These are phyloP conservation scores for Globisporangium emineosum DNA, from an alignment of 352 stramenopile species.

Conservation along the genomic window DNA sequence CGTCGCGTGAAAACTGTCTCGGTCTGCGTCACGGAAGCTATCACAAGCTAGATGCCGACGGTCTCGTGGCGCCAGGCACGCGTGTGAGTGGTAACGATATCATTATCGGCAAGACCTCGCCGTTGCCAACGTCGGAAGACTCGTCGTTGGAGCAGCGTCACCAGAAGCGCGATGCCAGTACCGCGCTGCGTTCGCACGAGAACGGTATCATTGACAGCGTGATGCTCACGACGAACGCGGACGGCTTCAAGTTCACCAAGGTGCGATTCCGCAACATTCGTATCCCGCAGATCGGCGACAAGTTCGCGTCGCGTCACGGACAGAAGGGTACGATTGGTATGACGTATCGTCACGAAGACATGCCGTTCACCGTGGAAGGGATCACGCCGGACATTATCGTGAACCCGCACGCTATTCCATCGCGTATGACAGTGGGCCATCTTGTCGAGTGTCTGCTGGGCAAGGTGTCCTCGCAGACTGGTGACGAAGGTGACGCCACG, in stretches of 20 bases:
- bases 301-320: slow-evolving; percentile 94
- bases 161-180: slow-evolving; percentile 97
- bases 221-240: slow-evolving; percentile 97
- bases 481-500: slow-evolving; percentile 97
- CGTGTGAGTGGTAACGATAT: slow-evolving; percentile 98
- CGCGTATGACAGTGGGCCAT: slow-evolving; percentile 99
- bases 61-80: slow-evolving; percentile 94
- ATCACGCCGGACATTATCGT: slow-evolving; percentile 99
- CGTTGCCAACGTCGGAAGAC: slow-evolving; percentile 75
- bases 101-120: slow-evolving; percentile 99
- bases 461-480: slow-evolving; percentile 97
- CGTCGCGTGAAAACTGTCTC: slow-evolving; percentile 91
- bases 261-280: slow-evolving; percentile 98
- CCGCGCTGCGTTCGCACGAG: slow-evolving; percentile 96
- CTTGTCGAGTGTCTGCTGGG: slow-evolving; percentile 99
- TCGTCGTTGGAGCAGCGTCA: slow-evolving; percentile 85
- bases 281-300: slow-evolving; percentile 98
- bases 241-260: slow-evolving; percentile 97
- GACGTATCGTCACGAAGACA: slow-evolving; percentile 99
- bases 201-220: slow-evolving; percentile 99
- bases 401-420: slow-evolving; percentile 99
- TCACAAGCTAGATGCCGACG: slow-evolving; percentile 98
- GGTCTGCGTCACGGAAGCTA: slow-evolving; percentile 97
- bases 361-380: slow-evolving; percentile 99
- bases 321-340: slow-evolving; percentile 98